phyloP scores from a whole-genome alignment of 257 asterid genomes.

The Voacanga thouarsii region DNA sequence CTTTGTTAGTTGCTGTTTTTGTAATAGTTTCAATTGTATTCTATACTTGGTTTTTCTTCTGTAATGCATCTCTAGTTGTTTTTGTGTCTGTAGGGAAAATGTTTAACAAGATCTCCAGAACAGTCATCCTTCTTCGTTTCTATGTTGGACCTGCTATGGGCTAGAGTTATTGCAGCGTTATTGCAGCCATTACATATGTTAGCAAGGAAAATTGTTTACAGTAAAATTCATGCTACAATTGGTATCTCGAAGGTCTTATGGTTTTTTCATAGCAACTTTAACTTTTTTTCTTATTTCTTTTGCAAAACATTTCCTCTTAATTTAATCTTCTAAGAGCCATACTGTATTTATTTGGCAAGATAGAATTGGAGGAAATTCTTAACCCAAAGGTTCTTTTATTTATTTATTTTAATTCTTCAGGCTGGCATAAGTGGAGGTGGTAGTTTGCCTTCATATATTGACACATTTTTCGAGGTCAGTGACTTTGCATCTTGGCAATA shows the following conservation, averaged over 20 bases:
- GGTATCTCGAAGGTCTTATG: slow-evolving; percentile 78
- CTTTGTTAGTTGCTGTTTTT: not conserved
- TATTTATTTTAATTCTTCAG: slow-evolving; percentile 29
- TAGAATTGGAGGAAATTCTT: not conserved
- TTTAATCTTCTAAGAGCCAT: not conserved
- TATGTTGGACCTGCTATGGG: slow-evolving; percentile 63
- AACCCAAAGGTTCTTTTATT: slow-evolving; percentile 6
- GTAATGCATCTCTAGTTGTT: slow-evolving; percentile 1
- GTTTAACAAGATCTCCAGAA: slow-evolving; percentile 53
- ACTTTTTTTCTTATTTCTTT: not conserved
- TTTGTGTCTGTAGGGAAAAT: slow-evolving; percentile 61
- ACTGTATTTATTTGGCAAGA: slow-evolving; percentile 2
- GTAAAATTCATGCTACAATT: slow-evolving; percentile 64
- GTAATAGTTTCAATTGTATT: not conserved
- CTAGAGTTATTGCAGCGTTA: slow-evolving; percentile 54
- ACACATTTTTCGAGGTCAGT: slow-evolving; percentile 80
- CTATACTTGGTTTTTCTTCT: not conserved
- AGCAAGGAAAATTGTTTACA: slow-evolving; percentile 73
- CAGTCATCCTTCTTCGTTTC: slow-evolving; percentile 63
- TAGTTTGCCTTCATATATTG: slow-evolving; percentile 79
- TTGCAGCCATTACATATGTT: slow-evolving; percentile 72
- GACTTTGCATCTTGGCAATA: slow-evolving; percentile 20
- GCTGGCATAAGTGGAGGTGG: slow-evolving; percentile 95
- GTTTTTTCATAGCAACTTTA: slow-evolving; percentile 3
- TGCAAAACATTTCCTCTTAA: not conserved